phyloP scores from a whole-genome alignment of 306 rosid genomes.

The Pachyrhizus erosus region DNA sequence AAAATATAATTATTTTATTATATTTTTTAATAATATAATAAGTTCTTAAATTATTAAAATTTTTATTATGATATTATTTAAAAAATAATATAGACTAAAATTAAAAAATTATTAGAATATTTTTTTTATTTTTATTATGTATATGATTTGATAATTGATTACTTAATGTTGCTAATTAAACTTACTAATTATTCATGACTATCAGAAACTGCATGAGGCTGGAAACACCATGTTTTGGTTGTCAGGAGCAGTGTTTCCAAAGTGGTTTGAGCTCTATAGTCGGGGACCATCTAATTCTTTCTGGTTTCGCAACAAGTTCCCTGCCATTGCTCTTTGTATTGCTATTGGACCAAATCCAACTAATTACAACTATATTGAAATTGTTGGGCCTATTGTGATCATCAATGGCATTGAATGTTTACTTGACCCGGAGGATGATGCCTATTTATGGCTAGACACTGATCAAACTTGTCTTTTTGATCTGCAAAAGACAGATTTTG shows the following conservation, averaged over 20 bases:
- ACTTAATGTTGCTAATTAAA: neutral
- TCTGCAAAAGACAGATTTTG: neutral
- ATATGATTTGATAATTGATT: neutral
- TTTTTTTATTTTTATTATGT: neutral
- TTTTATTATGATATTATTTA: no score
- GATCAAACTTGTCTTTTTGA: neutral
- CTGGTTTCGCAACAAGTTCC: conserved; percentile 17
- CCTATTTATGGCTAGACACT: neutral
- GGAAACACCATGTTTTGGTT: neutral
- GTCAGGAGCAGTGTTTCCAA: neutral
- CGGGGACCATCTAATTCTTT: neutral
- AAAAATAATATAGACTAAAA: no score
- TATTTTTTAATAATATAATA: no score
- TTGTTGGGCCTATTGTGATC: neutral
- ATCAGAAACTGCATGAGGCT: neutral
- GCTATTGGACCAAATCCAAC: neutral
- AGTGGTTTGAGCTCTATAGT: neutral
- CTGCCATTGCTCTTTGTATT: neutral
- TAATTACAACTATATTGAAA: neutral
- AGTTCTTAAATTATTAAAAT: no score
- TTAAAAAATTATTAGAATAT: no score
- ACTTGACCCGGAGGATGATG: no score
- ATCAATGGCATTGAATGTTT: conserved; percentile 1
- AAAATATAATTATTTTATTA: no score
- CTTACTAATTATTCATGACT: neutral